phyloP scores from a whole-genome alignment of 768 basidiomycete genomes.

The Lentinula lateritia region DNA sequence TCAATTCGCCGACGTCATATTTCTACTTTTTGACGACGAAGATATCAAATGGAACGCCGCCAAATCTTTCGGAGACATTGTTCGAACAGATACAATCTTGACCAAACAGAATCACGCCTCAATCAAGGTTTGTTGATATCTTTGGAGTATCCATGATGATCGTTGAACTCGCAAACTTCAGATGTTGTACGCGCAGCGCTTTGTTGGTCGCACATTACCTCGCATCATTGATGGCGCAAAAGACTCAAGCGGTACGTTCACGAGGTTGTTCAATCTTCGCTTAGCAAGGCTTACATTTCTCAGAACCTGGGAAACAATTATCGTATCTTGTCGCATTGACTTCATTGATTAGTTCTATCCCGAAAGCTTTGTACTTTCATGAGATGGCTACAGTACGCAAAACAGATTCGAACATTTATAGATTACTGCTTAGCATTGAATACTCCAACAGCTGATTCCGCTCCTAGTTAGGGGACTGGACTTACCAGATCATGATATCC shows the following conservation, averaged over 20 bases:
- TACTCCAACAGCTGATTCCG: conserved; percentile 66
- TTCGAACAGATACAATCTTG: conserved; percentile 54
- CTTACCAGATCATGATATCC: conserved; percentile 66
- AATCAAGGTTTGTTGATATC: conserved; percentile 51
- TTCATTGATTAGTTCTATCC: conserved; percentile 73
- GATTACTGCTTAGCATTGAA: not conserved
- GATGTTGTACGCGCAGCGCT: conserved; percentile 73
- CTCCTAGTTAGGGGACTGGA: conserved; percentile 82
- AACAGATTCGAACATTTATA: not conserved
- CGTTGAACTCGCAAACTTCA: conserved; percentile 20
- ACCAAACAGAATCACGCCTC: conserved; percentile 76
- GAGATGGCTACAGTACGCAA: conserved; percentile 54
- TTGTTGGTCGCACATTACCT: conserved; percentile 67
- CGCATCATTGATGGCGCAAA: conserved; percentile 66
- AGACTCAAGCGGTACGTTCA: conserved; percentile 41
- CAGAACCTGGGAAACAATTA: conserved; percentile 50
- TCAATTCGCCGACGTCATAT: conserved; percentile 55
- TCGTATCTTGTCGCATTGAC: conserved; percentile 82
- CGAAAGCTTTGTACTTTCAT: conserved; percentile 65
- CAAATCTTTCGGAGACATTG: conserved; percentile 63
- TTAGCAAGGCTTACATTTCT: not conserved
- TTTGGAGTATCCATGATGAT: not conserved
- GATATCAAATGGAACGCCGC: conserved; percentile 70
- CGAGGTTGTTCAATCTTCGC: not conserved
- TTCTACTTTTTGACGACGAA: conserved; percentile 66